Base-by-base conservation (phyloP, 306 rosid species). In the Prunus campanulata region DNA sequence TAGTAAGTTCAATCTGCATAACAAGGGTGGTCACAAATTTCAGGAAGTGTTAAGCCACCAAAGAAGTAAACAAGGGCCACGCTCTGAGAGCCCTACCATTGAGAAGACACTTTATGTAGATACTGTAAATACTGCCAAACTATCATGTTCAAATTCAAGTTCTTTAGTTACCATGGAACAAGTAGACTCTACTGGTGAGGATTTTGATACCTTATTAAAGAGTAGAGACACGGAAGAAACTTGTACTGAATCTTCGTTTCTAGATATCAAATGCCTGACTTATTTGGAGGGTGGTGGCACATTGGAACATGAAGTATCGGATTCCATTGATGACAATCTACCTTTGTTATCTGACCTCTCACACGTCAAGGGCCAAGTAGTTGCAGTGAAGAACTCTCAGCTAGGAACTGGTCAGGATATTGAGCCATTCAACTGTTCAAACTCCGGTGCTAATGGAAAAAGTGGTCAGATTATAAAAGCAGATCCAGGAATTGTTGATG, bases 31-130 rank as follows among this genome's bases (percentile, higher is more conserved):
- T 50, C 87, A 80, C 30, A 85, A 75, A 51, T 20, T 67, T 83
- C 83, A 75, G 81, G 88, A 82, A 51, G 74, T 78, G 65, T 71
- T 42, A 48, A 62, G 79, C 52, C 86, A 62, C 71, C 74, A 52
- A 71, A 80, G 79, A 75, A 77, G 66, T 71, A 87, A 75, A 83
- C 80, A 71, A 77, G 73, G 78, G 78, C 77, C 86, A 29, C 74
- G 78, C 61, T 76, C 85, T 24, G 84, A 74, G 67, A 86, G 62
- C 79, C 78, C 88, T 62, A 64, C 86, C 3, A 66, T 86, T 20
- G 98, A 95, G 83, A 95, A 95, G 83, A 92, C 91, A 18, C 75
- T 95, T 81, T 88, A 90, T 74, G 89, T 95, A 77, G 98, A 92
- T 81, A 80, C 88, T 70, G 86, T 77, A 1, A 87, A 89, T 63